Conservation (phyloP, 345 rosid species). For the Tarenaya hassleriana region DNA sequence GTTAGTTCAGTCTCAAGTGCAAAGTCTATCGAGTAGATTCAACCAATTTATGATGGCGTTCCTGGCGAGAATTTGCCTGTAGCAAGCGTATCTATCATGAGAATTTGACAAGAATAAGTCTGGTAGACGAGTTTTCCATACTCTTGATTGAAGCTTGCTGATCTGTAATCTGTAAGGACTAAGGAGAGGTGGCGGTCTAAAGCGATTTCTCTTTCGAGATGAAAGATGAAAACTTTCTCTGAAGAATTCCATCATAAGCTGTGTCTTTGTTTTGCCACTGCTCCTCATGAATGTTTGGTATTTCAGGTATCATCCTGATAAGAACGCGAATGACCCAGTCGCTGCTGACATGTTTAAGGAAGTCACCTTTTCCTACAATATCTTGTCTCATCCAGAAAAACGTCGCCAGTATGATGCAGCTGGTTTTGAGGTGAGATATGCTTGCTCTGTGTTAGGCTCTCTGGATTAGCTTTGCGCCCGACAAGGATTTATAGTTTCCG, state of each 20-base stretch:
- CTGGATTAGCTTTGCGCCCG: conserved; percentile 1
- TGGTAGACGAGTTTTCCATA: no score
- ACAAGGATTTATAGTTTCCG: neutral
- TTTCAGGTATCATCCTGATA: conserved; percentile 98
- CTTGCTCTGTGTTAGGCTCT: neutral
- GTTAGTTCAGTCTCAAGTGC: no score
- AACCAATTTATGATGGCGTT: no score
- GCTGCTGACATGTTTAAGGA: conserved; percentile 94
- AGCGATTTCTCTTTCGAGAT: conserved; percentile 13
- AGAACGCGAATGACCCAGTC: conserved; percentile 84
- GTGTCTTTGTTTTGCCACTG: conserved; percentile 7
- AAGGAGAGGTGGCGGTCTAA: conserved; percentile 4
- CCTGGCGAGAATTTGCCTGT: no score
- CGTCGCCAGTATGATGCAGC: conserved; percentile 82
- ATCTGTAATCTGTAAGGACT: conserved; percentile 5
- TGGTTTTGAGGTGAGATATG: conserved; percentile 84
- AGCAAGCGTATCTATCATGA: neutral
- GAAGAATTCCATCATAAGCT: neutral
- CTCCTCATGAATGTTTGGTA: conserved; percentile 8
- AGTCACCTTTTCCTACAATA: conserved; percentile 85
- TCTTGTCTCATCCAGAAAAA: conserved; percentile 87
- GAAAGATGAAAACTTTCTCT: neutral
- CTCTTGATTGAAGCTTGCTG: neutral
- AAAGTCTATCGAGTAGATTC: no score
- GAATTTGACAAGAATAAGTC: neutral